phyloP scores from a whole-genome alignment of 2,329 filamentous ascomycete genomes.

The Xylaria sp. region DNA sequence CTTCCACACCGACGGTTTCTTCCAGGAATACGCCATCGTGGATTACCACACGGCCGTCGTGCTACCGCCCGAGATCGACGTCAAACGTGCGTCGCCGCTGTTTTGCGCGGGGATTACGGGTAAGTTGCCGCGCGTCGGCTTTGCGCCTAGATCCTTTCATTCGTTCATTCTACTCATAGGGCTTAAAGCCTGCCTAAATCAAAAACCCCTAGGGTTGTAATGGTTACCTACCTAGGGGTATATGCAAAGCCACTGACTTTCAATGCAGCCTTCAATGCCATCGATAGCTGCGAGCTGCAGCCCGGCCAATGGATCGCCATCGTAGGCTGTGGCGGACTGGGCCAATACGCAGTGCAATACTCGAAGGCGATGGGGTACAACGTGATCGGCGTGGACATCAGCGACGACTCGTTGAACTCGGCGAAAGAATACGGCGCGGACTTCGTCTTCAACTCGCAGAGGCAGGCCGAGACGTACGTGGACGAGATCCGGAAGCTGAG shows the following conservation, averaged over 20 bases:
- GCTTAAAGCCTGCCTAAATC: neutral
- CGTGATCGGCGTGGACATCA: constrained; percentile 35
- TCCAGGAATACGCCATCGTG: constrained; percentile 31
- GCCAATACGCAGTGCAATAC: constrained; percentile 34
- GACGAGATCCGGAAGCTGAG: constrained; percentile 28
- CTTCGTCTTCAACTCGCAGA: constrained; percentile 31
- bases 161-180: neutral
- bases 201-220: neutral
- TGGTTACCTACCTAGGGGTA: neutral
- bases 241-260: neutral
- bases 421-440: constrained; percentile 31
- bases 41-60: constrained; percentile 32
- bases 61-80: constrained; percentile 30
- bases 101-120: constrained; percentile 35
- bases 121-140: constrained; percentile 3
- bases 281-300: constrained; percentile 35
- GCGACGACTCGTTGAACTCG: constrained; percentile 29
- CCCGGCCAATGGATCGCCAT: constrained; percentile 34
- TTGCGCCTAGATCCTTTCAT: too few species aligned
- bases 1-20: constrained; percentile 30
- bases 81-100: constrained; percentile 27
- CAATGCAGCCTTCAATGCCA: constrained; percentile 26
- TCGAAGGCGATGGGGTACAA: constrained; percentile 34
- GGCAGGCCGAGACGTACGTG: constrained; percentile 29
- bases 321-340: constrained; percentile 34